A percentile compares a stretch with the other conserved stretches of the same genome.
Conservation (phyloP, 1,139 yeast species). For the Kodamaea suecica region DNA sequence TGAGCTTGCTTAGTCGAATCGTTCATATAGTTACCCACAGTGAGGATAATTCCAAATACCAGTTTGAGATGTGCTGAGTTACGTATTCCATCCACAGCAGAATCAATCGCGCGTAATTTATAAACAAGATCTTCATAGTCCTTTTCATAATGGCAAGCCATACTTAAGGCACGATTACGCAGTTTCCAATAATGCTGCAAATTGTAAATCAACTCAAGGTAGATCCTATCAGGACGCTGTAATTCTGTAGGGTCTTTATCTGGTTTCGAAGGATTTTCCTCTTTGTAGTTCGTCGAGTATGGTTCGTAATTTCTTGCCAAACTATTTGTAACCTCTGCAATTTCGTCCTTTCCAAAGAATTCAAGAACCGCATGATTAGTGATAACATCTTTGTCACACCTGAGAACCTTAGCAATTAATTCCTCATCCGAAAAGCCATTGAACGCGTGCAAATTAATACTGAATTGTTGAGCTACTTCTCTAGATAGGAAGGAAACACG, state of each 20-base stretch:
- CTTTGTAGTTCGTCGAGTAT: conserved; percentile 50
- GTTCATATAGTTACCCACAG: conserved; percentile 84
- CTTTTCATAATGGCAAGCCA: conserved; percentile 59
- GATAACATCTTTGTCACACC: conserved; percentile 59
- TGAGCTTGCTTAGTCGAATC: conserved; percentile 75
- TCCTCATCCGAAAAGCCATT: conserved; percentile 53
- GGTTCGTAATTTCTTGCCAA: conserved; percentile 68
- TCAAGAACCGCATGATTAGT: conserved; percentile 63
- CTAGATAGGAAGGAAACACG: conserved; percentile 62
- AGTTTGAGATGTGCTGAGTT: conserved; percentile 57
- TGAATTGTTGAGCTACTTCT: conserved; percentile 75
- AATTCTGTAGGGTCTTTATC: conserved; percentile 69
- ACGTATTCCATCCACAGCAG: conserved; percentile 59
- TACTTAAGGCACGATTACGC: conserved; percentile 65
- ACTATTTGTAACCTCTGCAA: conserved; percentile 61
- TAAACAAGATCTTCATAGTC: conserved; percentile 66
- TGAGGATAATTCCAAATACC: conserved; percentile 71
- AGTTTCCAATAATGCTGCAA: conserved; percentile 80
- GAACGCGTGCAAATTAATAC: conserved; percentile 68
- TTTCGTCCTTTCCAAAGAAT: conserved; percentile 66
- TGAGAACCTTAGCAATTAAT: conserved; percentile 53
- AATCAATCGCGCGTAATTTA: conserved; percentile 62
- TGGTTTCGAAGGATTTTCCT: conserved; percentile 43
- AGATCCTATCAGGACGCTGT: conserved; percentile 75
- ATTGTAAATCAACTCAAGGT: conserved; percentile 68